These are phyloP conservation scores for Fusarium floridanum DNA, from an alignment of 2,329 filamentous ascomycete genomes.

Conservation along the genomic window DNA sequence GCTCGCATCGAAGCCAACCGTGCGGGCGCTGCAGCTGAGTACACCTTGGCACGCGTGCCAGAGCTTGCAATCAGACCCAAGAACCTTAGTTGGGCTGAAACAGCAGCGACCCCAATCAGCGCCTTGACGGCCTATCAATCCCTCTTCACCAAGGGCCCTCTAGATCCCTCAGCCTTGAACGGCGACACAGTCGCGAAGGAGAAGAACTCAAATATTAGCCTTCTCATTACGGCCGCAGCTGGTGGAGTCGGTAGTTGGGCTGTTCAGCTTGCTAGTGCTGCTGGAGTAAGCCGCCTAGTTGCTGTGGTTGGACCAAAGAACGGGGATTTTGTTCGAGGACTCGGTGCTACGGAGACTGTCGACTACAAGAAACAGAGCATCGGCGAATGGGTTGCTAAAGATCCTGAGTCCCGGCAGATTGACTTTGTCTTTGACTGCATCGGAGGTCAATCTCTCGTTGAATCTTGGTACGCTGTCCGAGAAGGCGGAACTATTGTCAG, in stretches of 20 bases:
- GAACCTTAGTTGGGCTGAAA: conserved; percentile 50
- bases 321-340: not conserved
- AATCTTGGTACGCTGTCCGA: conserved; percentile 30
- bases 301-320: conserved; percentile 20
- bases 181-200: not conserved
- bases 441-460: conserved; percentile 13
- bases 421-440: conserved; percentile 37
- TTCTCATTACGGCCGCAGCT: conserved; percentile 27
- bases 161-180: not conserved
- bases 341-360: conserved; percentile 27
- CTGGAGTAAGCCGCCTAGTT: conserved; percentile 3
- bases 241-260: conserved; percentile 33
- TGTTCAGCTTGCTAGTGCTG: conserved; percentile 22
- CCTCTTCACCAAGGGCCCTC: conserved; percentile 42
- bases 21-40: conserved; percentile 23
- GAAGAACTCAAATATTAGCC: conserved; percentile 7
- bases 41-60: conserved; percentile 32
- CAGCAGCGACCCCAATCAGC: conserved; percentile 55
- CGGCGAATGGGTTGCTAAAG: conserved; percentile 17
- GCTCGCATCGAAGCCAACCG: conserved; percentile 32
- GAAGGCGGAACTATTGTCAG: conserved; percentile 25
- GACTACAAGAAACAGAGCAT: conserved; percentile 34
- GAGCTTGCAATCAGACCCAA: conserved; percentile 52
- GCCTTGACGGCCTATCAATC: conserved; percentile 57
- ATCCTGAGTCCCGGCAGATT: conserved; percentile 6